A percentile compares a stretch with the other conserved stretches of the same genome.
Evolutionary conservation across 768 basidiomycete species (phyloP).

Genomic region (Leccinellum rugosiceps): DNA sequence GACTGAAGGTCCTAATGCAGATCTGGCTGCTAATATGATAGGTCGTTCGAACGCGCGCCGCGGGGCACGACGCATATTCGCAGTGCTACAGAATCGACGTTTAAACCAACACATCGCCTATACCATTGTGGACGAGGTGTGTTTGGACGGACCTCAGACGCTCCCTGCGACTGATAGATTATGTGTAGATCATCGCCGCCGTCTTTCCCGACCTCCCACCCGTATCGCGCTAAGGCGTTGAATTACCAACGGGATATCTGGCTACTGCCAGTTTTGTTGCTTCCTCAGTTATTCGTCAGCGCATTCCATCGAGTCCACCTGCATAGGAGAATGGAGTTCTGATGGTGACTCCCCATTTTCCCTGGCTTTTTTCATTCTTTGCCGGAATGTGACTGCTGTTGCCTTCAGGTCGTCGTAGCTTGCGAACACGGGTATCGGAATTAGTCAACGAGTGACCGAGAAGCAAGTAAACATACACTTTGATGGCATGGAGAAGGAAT

Average conservation of each 20-base stretch:
- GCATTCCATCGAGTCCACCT: constrained; percentile 11
- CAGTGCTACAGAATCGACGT: constrained; percentile 90
- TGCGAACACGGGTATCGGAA: neutral
- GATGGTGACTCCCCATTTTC: neutral
- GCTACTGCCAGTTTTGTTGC: neutral
- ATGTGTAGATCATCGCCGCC: constrained; percentile 49
- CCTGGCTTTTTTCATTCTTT: constrained; percentile 34
- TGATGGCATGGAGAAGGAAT: constrained; percentile 79
- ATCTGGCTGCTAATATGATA: constrained; percentile 96
- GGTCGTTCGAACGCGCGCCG: constrained; percentile 94
- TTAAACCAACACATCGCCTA: constrained; percentile 92
- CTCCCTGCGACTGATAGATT: constrained; percentile 4
- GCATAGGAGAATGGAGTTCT: constrained; percentile 12
- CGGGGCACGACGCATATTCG: constrained; percentile 89
- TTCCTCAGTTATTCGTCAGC: neutral
- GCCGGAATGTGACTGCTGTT: constrained; percentile 45
- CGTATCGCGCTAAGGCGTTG: constrained; percentile 5
- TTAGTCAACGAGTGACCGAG: neutral
- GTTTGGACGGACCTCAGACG: constrained; percentile 12
- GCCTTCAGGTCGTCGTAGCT: constrained; percentile 69
- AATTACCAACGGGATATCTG: neutral
- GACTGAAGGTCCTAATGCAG: constrained; percentile 37
- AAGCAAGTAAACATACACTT: constrained; percentile 55
- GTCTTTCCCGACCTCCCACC: constrained; percentile 53
- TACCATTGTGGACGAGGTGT: constrained; percentile 86